These are phyloP conservation scores for Ceratobasidium sp. DNA, from an alignment of 1,284 basidiomycete species.

Conservation along the genomic window DNA sequence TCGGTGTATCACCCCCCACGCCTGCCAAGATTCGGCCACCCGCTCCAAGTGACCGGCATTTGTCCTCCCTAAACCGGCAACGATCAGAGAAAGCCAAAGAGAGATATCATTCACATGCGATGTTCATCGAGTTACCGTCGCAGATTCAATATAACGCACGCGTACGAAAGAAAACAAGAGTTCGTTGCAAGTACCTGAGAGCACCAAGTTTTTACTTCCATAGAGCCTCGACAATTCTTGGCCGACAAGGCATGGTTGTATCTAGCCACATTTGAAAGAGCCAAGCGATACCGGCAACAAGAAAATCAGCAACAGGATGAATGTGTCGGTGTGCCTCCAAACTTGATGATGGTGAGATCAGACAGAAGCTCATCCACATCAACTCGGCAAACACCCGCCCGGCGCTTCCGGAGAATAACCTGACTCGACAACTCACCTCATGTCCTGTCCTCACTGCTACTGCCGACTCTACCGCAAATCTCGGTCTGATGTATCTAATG, in stretches of 20 bases:
- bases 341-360: neutral
- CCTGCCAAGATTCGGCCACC: neutral
- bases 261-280: neutral
- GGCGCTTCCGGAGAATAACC: neutral
- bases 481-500: neutral
- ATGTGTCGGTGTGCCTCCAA: no score
- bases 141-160: neutral
- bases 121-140: neutral
- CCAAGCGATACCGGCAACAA: neutral
- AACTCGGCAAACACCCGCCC: neutral
- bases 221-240: neutral
- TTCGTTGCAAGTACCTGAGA: neutral
- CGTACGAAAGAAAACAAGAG: neutral
- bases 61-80: neutral
- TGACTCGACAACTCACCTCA: constrained; percentile 1
- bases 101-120: neutral
- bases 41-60: neutral
- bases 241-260: neutral
- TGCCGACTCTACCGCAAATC: neutral
- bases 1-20: no score
- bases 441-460: neutral
- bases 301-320: no score
- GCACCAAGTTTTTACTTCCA: neutral
- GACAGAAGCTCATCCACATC: neutral
- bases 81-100: neutral